Evolutionary conservation across 1,139 yeast species (phyloP).

Genomic region (Magnusiomyces suaveolens): DNA sequence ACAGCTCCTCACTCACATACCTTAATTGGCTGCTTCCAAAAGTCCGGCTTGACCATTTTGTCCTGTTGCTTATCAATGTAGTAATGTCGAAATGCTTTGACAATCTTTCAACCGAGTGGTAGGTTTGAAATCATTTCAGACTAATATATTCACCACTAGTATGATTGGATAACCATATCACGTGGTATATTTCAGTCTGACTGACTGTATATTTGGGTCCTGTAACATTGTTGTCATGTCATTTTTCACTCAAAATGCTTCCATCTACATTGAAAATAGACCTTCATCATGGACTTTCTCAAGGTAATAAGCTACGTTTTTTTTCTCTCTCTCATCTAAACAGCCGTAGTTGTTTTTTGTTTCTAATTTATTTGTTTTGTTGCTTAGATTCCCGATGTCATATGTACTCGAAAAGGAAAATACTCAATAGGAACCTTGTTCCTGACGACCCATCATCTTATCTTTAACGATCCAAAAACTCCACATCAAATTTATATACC

Average conservation of each 20-base stretch:
- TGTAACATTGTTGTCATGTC: neutral
- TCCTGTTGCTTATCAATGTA: neutral
- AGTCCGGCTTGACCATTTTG: slow-evolving; percentile 10
- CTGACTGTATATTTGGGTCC: neutral
- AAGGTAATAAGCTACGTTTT: no score
- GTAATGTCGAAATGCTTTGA: neutral
- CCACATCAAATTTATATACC: slow-evolving; percentile 79
- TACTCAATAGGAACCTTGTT: slow-evolving; percentile 60
- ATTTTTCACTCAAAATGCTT: neutral
- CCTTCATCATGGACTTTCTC: slow-evolving; percentile 43
- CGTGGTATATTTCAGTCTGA: neutral
- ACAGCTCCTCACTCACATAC: slow-evolving; percentile 12
- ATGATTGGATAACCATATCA: neutral
- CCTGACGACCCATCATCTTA: slow-evolving; percentile 77
- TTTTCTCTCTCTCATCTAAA: neutral
- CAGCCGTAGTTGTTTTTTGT: neutral
- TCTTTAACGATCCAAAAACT: slow-evolving; percentile 46
- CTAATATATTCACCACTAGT: neutral
- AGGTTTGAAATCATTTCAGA: no score
- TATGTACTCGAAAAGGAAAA: slow-evolving; percentile 60
- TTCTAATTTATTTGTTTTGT: neutral
- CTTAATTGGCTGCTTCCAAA: slow-evolving; percentile 22
- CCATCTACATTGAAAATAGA: no score
- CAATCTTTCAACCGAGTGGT: no score
- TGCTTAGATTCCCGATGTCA: slow-evolving; percentile 51